Base-by-base conservation (phyloP, 2,329 filamentous ascomycete species). In the Botrytis pseudocinerea region DNA sequence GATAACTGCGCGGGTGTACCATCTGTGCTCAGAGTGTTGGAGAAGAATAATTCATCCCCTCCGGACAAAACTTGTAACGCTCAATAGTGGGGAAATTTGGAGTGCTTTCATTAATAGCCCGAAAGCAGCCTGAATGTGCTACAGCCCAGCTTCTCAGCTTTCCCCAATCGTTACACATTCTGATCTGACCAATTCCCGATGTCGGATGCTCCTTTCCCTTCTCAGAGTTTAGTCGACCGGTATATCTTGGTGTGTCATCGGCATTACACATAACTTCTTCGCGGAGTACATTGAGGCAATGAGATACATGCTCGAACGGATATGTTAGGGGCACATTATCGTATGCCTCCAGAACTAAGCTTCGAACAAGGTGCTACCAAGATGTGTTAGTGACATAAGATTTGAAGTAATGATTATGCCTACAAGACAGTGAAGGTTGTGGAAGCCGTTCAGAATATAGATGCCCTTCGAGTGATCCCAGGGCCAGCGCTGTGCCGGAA, bases 221-320 rank as follows among this genome's bases (percentile, higher is more conserved):
- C n/a, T 69, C 44, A 28, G 51, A 32, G 20, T 62, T 51, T 42
- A 44, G 51, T 51, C 66, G 38, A n/a, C 46, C 51, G 22, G 66
- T 69, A 70, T 40, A 44, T 35, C 54, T 62, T 51, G 71, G 65
- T 5, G 71, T 63, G 16, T 73, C 71, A 28, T 73, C 72, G 16
- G 73, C 69, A 28, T 44, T 69, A 60, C 73, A 74, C 59, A 74
- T 72, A 8, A 74, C 46, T n/a, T 71, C 70, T 68, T 72, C 62
- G 16, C 73, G 73, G 35, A 74, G 42, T 18, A 54, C 57, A 32
- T 74, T 64, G 7, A 74, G 22, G 54, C 73, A 74, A 51, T n/a
- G 48, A 51, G 48, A 51, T 14, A 51, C 25, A 57, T 74, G 73
- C 20, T 35, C 51, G 8, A 54, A 25, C 44, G 68, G n/a, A 20